Evolutionary conservation across 495 filamentous ascomycete genomes (phyloP), one percentile per base, ranked within the genome.

Genomic region (Penicillium riverlandense): DNA sequence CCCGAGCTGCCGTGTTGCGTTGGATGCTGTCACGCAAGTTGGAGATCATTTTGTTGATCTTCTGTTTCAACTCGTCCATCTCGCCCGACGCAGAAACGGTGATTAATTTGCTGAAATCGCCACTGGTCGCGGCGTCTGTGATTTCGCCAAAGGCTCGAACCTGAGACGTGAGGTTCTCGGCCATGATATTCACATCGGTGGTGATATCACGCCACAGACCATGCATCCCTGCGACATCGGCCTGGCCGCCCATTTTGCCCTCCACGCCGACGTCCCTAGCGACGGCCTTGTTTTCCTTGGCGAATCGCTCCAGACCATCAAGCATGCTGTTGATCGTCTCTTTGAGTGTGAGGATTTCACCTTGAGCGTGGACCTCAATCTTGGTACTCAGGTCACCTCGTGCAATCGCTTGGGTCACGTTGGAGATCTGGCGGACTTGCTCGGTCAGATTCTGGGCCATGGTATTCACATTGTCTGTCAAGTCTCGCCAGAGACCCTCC

Each of bases 271-370:
- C 90, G 61, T 96, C 90, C 46, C 90, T 79, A 40, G 90, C 90
- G 45, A 96, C 89, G 53, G 89, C 90, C 75, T 88, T 95, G 50
- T 95, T 83, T 59, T 95, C 89, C 43, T 85, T 85, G n/a, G 90
- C 90, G 52, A 96, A 96, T 16, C 84, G 90, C 41, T 87, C 82
- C 8, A 96, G 75, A 37, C 86, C 80, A 62, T 96, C 90, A 44
- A 96, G 90, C 90, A 96, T 96, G 52, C 85, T 85, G 55, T 96
- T 96, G 62, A 96, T 96, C 0, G 90, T 96, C 56, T 86, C 82
- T 69, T 96, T 96, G 45, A 96, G 67, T 43, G 83, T 82, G 40
- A 92, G 61, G 51, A 96, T 95, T 65, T 96, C 90, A 41, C 90
- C 90, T 57, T 89, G 82, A 12, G 88, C 90, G 54, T 95, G 86